Conservation (phyloP, 345 rosid genomes). For the Salix brachista region DNA sequence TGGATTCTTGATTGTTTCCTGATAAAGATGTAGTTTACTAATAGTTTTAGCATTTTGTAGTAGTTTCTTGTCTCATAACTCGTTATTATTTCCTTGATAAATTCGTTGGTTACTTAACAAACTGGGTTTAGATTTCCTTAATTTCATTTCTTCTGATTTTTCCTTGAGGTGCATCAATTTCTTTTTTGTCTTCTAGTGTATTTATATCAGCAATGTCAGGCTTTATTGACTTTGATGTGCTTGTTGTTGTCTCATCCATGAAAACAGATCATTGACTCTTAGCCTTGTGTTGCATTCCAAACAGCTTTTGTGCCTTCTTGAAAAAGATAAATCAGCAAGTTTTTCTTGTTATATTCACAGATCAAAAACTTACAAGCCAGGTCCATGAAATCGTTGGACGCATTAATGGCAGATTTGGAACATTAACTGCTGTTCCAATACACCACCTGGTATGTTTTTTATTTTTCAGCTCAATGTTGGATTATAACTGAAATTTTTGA, state of each 20-base stretch:
- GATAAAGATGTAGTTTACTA: no score
- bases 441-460: slow-evolving; percentile 79
- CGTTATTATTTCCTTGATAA: no score
- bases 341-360: slow-evolving; percentile 30
- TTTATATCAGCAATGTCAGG: no score
- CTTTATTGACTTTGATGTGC: not conserved
- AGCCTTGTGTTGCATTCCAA: not conserved
- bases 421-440: slow-evolving; percentile 88
- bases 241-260: not conserved
- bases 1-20: no score
- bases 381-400: slow-evolving; percentile 99
- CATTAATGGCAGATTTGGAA: slow-evolving; percentile 98
- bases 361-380: slow-evolving; percentile 99
- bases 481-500: not conserved
- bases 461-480: slow-evolving; percentile 7
- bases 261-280: not conserved
- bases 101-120: no score
- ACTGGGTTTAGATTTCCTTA: no score
- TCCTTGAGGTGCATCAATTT: no score
- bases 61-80: no score
- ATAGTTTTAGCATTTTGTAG: no score
- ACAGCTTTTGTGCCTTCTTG: not conserved
- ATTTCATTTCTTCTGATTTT: no score
- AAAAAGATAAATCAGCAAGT: not conserved
- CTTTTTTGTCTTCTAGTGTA: no score